Evolutionary conservation across 2,329 filamentous ascomycete species (phyloP), one percentile per base, ranked within the genome.

Genomic region (Claviceps pazoutovae): DNA sequence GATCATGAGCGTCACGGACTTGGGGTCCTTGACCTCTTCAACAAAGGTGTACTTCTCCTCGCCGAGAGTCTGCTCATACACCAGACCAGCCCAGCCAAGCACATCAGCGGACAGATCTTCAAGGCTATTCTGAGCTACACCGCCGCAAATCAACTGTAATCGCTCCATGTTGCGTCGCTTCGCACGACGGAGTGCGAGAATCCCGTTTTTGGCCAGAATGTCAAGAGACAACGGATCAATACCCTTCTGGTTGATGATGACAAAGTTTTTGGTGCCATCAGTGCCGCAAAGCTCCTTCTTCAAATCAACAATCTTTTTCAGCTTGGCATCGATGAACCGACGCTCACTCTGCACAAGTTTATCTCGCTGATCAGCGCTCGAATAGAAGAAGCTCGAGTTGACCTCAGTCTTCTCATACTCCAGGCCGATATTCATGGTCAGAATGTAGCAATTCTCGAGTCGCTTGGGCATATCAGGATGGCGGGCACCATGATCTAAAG

Each of bases 361-460:
- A 63, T 97, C 93, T 59, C 93, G 82, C 74, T 98, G 93, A 59
- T 96, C 90, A 30, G 93, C 93, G 64, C 84, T 95, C 38, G 87
- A 95, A 74, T 98, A 98, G 78, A 95, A 98, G 77, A 98, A 98
- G 49, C 90, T 83, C 42, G 90, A 96, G 79, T 98, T 98, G 69
- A 98, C 95, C 71, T 98, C 93, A 0, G 90, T 91, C 76, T 98
- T 98, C 71, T 98, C 93, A 68, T 98, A 98, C 68, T 98, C 93
- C 56, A 98, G 74, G 68, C 88, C 94, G 66, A 98, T 91, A 65
- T 98, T 98, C 63, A 98, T 76, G 26, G 88, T 95, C 55, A 98
- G 75, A 62, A 98, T 96, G 69, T 83, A 89, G 55, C 93, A 94
- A 66, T 98, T 96, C 70, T 95, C 88, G 34, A 98, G 82, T 53